Conservation (phyloP, 148 eudicot genomes). For the Salicornia ramosissima region DNA sequence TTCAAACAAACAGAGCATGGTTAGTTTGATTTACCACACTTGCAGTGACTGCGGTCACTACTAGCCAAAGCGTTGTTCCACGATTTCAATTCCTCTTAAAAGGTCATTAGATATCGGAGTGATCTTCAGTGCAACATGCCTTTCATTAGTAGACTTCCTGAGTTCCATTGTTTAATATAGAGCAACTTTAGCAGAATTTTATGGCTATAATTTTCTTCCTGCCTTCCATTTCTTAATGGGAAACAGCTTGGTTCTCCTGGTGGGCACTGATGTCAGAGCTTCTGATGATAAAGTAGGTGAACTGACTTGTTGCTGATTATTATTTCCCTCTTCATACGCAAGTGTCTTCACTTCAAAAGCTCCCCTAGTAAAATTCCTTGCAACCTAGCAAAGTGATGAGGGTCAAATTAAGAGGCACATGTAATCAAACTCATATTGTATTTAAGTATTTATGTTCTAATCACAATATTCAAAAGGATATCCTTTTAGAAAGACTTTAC, state of each 20-base stretch:
- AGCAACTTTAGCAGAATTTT: neutral
- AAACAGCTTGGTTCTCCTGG: slow-evolving; percentile 51
- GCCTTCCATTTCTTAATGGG: slow-evolving; percentile 70
- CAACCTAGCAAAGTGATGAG: slow-evolving; percentile 46
- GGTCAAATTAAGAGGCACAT: slow-evolving; percentile 5
- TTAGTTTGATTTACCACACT: neutral
- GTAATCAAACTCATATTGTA: neutral
- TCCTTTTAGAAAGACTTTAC: no score
- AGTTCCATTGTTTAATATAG: neutral
- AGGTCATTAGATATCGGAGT: neutral
- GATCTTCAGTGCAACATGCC: neutral
- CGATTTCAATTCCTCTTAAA: no score
- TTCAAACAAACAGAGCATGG: neutral
- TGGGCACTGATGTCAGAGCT: slow-evolving; percentile 27
- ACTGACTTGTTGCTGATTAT: slow-evolving; percentile 31
- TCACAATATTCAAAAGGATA: no score
- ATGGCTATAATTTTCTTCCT: slow-evolving; percentile 35
- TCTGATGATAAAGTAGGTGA: slow-evolving; percentile 35
- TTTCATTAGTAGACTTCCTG: neutral
- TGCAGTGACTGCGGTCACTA: neutral
- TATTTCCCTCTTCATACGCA: slow-evolving; percentile 38
- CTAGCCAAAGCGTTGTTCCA: neutral
- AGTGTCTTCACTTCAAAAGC: slow-evolving; percentile 64
- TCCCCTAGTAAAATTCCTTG: slow-evolving; percentile 62
- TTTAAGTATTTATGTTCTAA: no score